Percentiles rank a stretch among this genome's conserved stretches.
Conservation (phyloP, 2,329 filamentous ascomycete genomes). For the Colletotrichum tropicicola region DNA sequence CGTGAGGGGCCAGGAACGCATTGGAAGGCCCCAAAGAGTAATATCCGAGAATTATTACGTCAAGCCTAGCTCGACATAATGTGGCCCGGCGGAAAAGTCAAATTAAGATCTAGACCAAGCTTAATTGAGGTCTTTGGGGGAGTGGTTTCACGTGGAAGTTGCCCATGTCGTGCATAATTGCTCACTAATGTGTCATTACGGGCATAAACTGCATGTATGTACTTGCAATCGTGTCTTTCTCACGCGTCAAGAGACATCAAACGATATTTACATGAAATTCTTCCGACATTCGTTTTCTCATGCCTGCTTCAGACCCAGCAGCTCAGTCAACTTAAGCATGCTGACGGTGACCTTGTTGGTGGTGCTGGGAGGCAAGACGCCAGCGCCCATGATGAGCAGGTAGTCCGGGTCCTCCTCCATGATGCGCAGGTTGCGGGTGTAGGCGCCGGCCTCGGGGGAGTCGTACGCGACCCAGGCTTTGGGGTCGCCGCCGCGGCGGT, state of each 20-base stretch:
- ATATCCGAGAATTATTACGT: neutral
- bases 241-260: neutral
- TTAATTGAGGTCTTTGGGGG: neutral
- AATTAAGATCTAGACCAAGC: neutral
- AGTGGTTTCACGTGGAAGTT: neutral
- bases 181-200: neutral
- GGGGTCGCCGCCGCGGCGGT: constrained; percentile 48
- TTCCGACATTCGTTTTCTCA: neutral
- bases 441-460: constrained; percentile 45
- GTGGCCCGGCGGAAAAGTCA: neutral
- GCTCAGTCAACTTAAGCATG: constrained; percentile 40
- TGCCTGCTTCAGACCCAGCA: constrained; percentile 24
- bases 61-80: neutral
- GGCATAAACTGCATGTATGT: neutral
- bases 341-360: constrained; percentile 53
- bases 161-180: neutral
- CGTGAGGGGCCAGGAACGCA: neutral
- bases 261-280: neutral
- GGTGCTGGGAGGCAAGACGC: constrained; percentile 55
- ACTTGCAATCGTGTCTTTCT: neutral
- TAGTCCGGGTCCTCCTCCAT: constrained; percentile 44
- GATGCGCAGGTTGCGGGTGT: constrained; percentile 47
- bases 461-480: constrained; percentile 46
- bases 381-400: constrained; percentile 54
- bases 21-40: neutral